phyloP scores from a whole-genome alignment of 805 yeast species.

The Candida nemodendra region DNA sequence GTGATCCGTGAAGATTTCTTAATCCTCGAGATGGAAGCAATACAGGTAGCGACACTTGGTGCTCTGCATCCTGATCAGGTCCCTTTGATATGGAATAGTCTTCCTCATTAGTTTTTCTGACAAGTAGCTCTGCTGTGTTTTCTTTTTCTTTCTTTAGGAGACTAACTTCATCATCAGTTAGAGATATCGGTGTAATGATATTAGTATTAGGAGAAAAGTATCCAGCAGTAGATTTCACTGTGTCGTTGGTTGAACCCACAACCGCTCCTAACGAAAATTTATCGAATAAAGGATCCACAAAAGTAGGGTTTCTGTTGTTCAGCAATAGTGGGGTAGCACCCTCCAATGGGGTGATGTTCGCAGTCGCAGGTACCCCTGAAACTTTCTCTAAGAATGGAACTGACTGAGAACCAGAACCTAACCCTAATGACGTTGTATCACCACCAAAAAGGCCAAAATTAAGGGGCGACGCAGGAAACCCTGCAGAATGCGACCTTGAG shows the following conservation, averaged over 20 bases:
- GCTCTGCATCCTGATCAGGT: not conserved
- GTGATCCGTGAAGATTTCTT: slow-evolving; percentile 4
- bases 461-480: slow-evolving; percentile 21
- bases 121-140: slow-evolving; percentile 2
- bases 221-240: not conserved
- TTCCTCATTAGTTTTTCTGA: slow-evolving; percentile 7
- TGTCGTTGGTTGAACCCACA: slow-evolving; percentile 1
- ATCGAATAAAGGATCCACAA: slow-evolving; percentile 20
- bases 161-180: slow-evolving; percentile 4
- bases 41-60: slow-evolving; percentile 10
- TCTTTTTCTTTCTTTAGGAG: slow-evolving; percentile 6
- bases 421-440: slow-evolving; percentile 2
- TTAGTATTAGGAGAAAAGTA: not conserved
- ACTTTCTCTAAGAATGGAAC: slow-evolving; percentile 4
- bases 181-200: not conserved
- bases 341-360: slow-evolving; percentile 5
- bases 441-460: slow-evolving; percentile 17
- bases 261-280: slow-evolving; percentile 15
- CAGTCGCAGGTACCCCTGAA: slow-evolving; percentile 1
- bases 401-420: slow-evolving; percentile 1
- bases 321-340: slow-evolving; percentile 11
- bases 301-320: slow-evolving; percentile 5
- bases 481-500: slow-evolving; percentile 21
- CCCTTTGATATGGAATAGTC: not conserved
- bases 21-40: not conserved